Evolutionary conservation across 768 basidiomycete genomes (phyloP).

Genomic region (Scleroderma citrinum): DNA sequence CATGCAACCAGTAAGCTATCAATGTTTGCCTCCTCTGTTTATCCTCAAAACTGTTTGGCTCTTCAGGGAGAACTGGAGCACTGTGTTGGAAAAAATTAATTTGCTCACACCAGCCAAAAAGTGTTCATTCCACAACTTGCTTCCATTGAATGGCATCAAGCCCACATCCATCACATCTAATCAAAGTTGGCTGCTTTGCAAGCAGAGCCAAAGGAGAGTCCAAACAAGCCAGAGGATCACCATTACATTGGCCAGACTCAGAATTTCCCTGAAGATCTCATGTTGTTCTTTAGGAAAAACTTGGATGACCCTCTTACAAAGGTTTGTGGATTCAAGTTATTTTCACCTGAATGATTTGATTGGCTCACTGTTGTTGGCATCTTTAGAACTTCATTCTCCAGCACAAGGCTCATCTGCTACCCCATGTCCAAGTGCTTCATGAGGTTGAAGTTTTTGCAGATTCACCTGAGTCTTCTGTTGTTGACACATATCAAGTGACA

Average conservation of each 20-base stretch:
- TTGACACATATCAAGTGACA: too few species aligned
- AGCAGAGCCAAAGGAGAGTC: constrained; percentile 7
- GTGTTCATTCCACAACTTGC: constrained; percentile 1
- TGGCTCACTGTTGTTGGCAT: too few species aligned
- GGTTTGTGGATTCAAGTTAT: neutral
- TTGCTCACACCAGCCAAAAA: neutral
- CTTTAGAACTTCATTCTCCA: too few species aligned
- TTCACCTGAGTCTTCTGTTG: too few species aligned
- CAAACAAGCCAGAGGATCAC: neutral
- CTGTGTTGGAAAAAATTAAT: neutral
- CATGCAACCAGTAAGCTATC: constrained; percentile 23
- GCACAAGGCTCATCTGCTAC: too few species aligned
- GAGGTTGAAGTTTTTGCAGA: too few species aligned
- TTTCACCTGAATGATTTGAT: too few species aligned
- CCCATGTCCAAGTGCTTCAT: too few species aligned
- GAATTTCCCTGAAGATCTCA: constrained; percentile 3
- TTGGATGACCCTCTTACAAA: neutral
- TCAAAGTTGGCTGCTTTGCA: too few species aligned
- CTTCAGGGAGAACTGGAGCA: constrained; percentile 11
- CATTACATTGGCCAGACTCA: constrained; percentile 1
- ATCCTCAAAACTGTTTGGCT: neutral
- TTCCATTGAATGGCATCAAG: constrained; percentile 1
- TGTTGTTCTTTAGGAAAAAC: neutral
- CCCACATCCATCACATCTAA: constrained; percentile 6
- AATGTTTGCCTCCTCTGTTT: neutral